phyloP scores from a whole-genome alignment of 306 rosid genomes.

The Begonia loranthoides region DNA sequence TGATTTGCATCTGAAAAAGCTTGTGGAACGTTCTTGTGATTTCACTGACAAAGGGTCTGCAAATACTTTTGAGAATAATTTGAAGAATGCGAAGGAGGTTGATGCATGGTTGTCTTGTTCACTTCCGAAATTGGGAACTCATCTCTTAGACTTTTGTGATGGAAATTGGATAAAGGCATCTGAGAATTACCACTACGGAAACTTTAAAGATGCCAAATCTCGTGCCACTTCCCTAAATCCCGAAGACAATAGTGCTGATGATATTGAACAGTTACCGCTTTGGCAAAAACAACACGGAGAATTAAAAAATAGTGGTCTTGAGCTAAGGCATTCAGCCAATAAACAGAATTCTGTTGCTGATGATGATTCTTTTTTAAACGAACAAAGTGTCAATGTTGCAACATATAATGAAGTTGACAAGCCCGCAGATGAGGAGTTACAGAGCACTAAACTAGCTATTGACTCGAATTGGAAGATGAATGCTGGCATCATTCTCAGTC shows the following conservation, averaged over 20 bases:
- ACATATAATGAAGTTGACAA: conserved; percentile 37
- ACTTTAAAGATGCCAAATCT: conserved; percentile 20
- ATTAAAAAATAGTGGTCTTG: conserved; percentile 19
- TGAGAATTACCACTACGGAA: conserved; percentile 16
- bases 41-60: conserved; percentile 23
- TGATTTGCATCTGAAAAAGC: conserved; percentile 71
- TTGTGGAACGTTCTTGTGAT: conserved; percentile 45
- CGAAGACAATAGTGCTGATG: conserved; percentile 18
- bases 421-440: conserved; percentile 32
- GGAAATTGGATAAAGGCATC: conserved; percentile 2
- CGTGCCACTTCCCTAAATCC: conserved; percentile 20
- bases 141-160: too few species aligned
- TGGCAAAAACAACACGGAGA: conserved; percentile 23
- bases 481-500: conserved; percentile 43
- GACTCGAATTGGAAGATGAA: conserved; percentile 44
- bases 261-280: conserved; percentile 15
- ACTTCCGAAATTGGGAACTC: too few species aligned
- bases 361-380: conserved; percentile 32
- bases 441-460: conserved; percentile 32
- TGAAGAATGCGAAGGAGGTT: conserved; percentile 16
- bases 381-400: conserved; percentile 53
- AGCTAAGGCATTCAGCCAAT: conserved; percentile 17
- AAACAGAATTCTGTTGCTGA: conserved; percentile 30
- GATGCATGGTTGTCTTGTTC: conserved; percentile 4
- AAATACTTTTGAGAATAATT: conserved; percentile 17